Evolutionary conservation across 2,329 filamentous ascomycete species (phyloP), one percentile per base, ranked within the genome.

Genomic region (Nectriaceae sp.): DNA sequence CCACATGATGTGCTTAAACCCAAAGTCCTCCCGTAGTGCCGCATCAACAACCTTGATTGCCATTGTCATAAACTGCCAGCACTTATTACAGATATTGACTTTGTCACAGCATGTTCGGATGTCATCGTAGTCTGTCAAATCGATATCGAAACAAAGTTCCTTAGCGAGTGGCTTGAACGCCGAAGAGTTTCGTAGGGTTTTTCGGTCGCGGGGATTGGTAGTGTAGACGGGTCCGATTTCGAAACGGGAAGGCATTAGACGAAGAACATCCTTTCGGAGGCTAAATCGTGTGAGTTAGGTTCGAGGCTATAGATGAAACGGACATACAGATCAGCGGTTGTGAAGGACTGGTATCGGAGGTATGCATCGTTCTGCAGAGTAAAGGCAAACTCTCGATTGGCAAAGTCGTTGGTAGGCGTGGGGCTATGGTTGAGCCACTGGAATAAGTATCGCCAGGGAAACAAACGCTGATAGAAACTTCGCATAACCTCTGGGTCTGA

Each of bases 161-260:
- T 99, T 99, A 47, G 89, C 82, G 24, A 97, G 70, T 0, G 94
- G 93, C 55, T 87, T 88, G 74, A 99, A 97, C 8, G 89, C 84
- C 40, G 84, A 83, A 29, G 86, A 82, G 69, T 91, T 93, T 44
- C 87, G 84, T 26, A 97, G 72, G 0, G 87, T 87, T 73, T 97
- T 99, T 63, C 93, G 86, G 62, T 99, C 94, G 60, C 91, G 87
- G 1, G 94, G 94, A 67, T 97, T 97, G 40, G 91, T 88, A 44
- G 82, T 90, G 74, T 99, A 99, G 41, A 97, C 88, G n/a, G 94
- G 94, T 1, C 94, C 94, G 62, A 99, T 97, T 76, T 99, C 94
- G 75, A 99, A 97, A 70, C 94, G 90, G 2, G 89, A 89, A 3
- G 94, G 94, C 64, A 95, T 90, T 58, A 93, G 82, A 38, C 86